These are phyloP conservation scores for Alisma plantagoaquatica DNA, from an alignment of 106 monocot genomes.

Conservation along the genomic window DNA sequence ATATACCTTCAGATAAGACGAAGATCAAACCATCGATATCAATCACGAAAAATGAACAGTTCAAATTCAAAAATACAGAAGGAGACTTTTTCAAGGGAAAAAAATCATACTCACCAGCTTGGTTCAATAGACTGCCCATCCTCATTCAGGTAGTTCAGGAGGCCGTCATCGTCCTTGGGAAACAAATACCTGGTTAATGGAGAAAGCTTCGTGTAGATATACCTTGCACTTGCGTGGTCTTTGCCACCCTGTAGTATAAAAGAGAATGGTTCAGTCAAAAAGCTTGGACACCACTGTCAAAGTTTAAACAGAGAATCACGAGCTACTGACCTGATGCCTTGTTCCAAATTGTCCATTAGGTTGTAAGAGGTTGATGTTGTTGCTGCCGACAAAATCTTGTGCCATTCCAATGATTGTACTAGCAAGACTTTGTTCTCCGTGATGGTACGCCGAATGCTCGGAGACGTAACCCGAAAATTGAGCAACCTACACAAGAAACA, in stretches of 20 bases:
- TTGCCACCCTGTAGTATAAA: slow-evolving; percentile 63
- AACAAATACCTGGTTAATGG: slow-evolving; percentile 66
- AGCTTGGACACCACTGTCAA: not conserved
- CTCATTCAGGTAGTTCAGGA: slow-evolving; percentile 78
- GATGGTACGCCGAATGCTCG: slow-evolving; percentile 95
- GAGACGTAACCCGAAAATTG: slow-evolving; percentile 93
- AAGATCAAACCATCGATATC: not conserved
- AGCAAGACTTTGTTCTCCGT: slow-evolving; percentile 82
- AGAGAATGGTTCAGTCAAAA: not conserved
- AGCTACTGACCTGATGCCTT: slow-evolving; percentile 73
- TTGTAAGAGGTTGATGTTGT: slow-evolving; percentile 74
- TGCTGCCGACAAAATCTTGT: slow-evolving; percentile 84
- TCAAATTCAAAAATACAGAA: not conserved
- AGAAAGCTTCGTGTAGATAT: slow-evolving; percentile 69
- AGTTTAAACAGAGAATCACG: not conserved
- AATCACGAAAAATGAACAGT: not conserved
- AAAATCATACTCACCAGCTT: slow-evolving; percentile 41
- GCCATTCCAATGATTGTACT: slow-evolving; percentile 88
- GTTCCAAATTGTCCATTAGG: slow-evolving; percentile 92
- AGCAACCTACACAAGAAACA: slow-evolving; percentile 20
- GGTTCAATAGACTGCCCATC: slow-evolving; percentile 94
- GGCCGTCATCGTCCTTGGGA: slow-evolving; percentile 82
- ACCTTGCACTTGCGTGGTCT: slow-evolving; percentile 80
- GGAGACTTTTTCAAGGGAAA: not conserved
- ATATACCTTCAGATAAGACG: slow-evolving; percentile 45